Evolutionary conservation across 2,329 filamentous ascomycete species (phyloP).

Genomic region (Aspergillus sp.): DNA sequence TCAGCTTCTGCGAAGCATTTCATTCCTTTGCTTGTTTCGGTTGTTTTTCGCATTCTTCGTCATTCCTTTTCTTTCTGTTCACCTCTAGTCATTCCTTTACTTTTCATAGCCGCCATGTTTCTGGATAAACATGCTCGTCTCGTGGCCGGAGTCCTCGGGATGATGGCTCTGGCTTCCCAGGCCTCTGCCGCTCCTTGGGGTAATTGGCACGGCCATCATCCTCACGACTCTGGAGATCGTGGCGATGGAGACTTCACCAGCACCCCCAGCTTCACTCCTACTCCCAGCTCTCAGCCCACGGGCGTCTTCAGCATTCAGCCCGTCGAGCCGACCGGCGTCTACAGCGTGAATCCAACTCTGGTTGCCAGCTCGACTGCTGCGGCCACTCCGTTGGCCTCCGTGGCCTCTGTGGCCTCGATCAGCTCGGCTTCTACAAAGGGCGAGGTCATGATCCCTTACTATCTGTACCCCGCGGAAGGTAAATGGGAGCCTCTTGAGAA

Average conservation of each 20-base stretch:
- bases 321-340: neutral
- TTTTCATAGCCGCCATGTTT: neutral
- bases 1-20: neutral
- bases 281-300: neutral
- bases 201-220: neutral
- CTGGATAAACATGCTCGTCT: neutral
- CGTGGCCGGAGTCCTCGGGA: neutral
- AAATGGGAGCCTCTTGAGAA: neutral
- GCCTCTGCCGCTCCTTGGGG: neutral
- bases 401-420: neutral
- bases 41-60: neutral
- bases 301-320: neutral
- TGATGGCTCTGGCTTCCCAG: neutral
- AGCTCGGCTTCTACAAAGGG: neutral
- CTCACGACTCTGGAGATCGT: neutral
- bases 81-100: neutral
- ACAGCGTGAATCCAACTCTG: neutral
- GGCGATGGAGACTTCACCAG: neutral
- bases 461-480: neutral
- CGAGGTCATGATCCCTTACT: neutral
- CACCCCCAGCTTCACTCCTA: neutral
- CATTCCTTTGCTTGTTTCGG: neutral
- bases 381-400: neutral
- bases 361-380: neutral
- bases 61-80: neutral